Evolutionary conservation across 108 stramenopile genomes (phyloP), one percentile per base, ranked within the genome.

Genomic region (Epipyxis sp.): DNA sequence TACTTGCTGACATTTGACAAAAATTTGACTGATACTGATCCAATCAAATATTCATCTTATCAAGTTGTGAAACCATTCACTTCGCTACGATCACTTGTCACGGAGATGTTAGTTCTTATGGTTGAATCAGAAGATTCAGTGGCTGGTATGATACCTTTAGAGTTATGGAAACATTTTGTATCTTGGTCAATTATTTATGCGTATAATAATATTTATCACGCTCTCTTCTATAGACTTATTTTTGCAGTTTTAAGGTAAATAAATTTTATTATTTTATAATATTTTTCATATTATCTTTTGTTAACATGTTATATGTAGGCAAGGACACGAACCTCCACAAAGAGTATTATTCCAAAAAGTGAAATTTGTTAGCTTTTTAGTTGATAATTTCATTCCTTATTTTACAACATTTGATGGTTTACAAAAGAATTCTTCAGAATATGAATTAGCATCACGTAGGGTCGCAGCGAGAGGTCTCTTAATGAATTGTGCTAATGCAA

Each of bases 141-240:
- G 6, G 71, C 50, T 39, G 40, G n/a, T 10, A 27, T 54, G 27
- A 74, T 74, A 29, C 27, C 46, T 13, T 46, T 54, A 32, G 71
- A 74, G 41, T 42, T 74, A 10, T 74, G 25, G 32, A 74, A 74
- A 42, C 3, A 29, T 37, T 32, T 74, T 34, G 43, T 74, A 10
- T 6, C 71, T 13, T 74, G 71, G 71, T 27, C 13, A 6, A 10
- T 74, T 3, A 16, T 16, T 6, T 74, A 74, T 37, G 6, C 71
- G 13, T 35, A 74, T 37, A 74, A 74, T 32, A 57, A 74, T 42
- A 74, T 74, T 37, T 74, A 74, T 42, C 71, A 74, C 34, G 50
- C 46, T 27, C 6, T 74, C 6, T 74, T 74, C 50, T 74, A 74
- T 42, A 39, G 71, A 6, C 32, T 74, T 37, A 30, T 74, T 27